A percentile compares a stretch with the other conserved stretches of the same genome.
These are phyloP conservation scores for Bipolaris sorokiniana DNA, from an alignment of 2,329 filamentous ascomycete genomes.

Conservation along the genomic window DNA sequence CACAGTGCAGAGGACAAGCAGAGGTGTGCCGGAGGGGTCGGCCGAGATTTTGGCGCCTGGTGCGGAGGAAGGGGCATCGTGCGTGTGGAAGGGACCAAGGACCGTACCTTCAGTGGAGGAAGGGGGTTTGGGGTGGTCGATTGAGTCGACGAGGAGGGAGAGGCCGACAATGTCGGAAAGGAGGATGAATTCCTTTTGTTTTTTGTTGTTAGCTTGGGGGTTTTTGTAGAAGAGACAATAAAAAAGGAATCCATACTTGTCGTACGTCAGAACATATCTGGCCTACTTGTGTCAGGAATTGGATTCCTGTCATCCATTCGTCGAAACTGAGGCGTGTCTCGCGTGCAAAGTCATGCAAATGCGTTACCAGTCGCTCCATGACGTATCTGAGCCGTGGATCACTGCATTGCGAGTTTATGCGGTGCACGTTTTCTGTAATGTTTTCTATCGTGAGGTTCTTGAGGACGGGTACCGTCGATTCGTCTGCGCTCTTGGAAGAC, in stretches of 20 bases:
- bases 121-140: conserved; percentile 80
- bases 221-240: too few species aligned
- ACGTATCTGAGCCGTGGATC: conserved; percentile 73
- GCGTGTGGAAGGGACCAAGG: conserved; percentile 82
- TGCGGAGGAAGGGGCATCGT: conserved; percentile 67
- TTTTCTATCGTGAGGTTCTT: conserved; percentile 79
- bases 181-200: conserved; percentile 74
- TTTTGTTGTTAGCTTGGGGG: background rate
- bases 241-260: conserved; percentile 57
- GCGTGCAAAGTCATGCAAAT: conserved; percentile 81
- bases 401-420: conserved; percentile 73
- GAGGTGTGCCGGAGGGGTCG: conserved; percentile 71
- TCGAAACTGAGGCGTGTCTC: conserved; percentile 76
- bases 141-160: conserved; percentile 78
- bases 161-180: conserved; percentile 81
- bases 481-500: conserved; percentile 2
- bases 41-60: conserved; percentile 69
- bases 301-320: conserved; percentile 78
- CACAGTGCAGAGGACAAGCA: conserved; percentile 76
- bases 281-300: conserved; percentile 74
- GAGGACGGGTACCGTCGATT: conserved; percentile 21
- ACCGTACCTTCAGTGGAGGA: conserved; percentile 77
- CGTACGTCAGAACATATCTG: conserved; percentile 76
- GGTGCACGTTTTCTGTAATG: conserved; percentile 76
- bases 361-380: conserved; percentile 73